Base-by-base conservation (phyloP, 768 basidiomycete species). In the Lactifluus subvellereus region DNA sequence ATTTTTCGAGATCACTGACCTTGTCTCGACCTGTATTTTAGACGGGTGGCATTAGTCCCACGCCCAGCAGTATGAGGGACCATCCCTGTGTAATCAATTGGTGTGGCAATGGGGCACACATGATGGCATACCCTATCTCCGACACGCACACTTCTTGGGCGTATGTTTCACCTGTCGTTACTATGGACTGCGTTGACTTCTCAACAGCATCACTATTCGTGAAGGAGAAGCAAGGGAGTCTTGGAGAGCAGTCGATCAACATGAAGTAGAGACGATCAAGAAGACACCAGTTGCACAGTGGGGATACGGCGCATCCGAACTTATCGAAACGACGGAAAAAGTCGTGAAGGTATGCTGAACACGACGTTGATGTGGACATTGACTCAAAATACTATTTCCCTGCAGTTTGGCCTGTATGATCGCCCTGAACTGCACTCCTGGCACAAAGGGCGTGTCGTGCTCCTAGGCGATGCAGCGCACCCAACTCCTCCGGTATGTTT, bases 401-500 rank as follows among this genome's bases (percentile, higher is more conserved):
- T 42, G 14, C 13, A 79, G 77, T 79, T 73, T 63, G 79, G 78
- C 6, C 59, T 79, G 54, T 80, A 80, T 64, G 78, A 79, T 65
- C 76, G 79, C 18, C 76, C 76, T 8, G 75, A 77, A 50, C 67
- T 79, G 32, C 62, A 69, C 33, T 68, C 72, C 4, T 80, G 79
- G 79, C 74, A 78, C 65, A 71, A 73, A 43, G 76, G 76, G 30
- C 72, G 78, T 13, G 74, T 79, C 11, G 71, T 78, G 8, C 72
- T 80, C 42, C 70, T 79, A 11, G 79, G 79, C 7, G 79, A 80
- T 66, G 78, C 78, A 7, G 79, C 78, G 5, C 78, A 80, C 66
- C 78, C 78, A 4, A 78, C 78, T 5, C 78, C 75, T 62, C 78
- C 79, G 0, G 78, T 79, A 62, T 54, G 78, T 6, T 18, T 22